phyloP scores from a whole-genome alignment of 345 rosid species.

The Garcia nutans region DNA sequence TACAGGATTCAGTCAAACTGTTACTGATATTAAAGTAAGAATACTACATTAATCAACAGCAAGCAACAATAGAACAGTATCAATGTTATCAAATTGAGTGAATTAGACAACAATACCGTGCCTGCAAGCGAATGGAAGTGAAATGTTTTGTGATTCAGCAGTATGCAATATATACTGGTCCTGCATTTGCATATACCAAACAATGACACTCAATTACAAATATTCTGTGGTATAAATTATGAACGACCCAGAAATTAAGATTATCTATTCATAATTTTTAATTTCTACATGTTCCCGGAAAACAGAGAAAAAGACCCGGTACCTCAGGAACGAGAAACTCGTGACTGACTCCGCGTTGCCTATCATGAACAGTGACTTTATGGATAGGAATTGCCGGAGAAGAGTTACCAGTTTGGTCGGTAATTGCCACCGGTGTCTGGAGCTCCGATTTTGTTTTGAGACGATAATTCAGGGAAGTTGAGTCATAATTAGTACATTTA shows the following conservation, averaged over 20 bases:
- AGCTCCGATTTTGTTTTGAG: slow-evolving; percentile 44
- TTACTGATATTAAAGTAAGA: not conserved
- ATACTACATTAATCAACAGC: not conserved
- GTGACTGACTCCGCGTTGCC: slow-evolving; percentile 74
- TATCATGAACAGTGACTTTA: slow-evolving; percentile 83
- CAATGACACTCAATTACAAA: not conserved
- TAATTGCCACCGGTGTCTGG: slow-evolving; percentile 44
- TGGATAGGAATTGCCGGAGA: slow-evolving; percentile 55
- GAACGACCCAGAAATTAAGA: no score
- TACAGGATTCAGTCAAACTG: not conserved
- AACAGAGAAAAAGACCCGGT: not conserved
- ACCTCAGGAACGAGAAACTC: slow-evolving; percentile 93
- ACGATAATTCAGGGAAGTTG: slow-evolving; percentile 27
- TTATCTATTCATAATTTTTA: no score
- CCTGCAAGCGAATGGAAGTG: slow-evolving; percentile 96
- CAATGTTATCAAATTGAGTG: not conserved
- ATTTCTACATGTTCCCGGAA: slow-evolving; percentile 5
- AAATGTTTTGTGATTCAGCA: slow-evolving; percentile 76
- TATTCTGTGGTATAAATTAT: not conserved
- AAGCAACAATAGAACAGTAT: not conserved
- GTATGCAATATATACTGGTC: slow-evolving; percentile 94
- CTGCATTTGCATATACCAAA: slow-evolving; percentile 45
- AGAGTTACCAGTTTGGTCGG: slow-evolving; percentile 24
- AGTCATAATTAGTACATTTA: not conserved
- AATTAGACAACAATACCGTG: slow-evolving; percentile 54